Percentiles rank a stretch among this genome's conserved stretches.
These are phyloP conservation scores for Helichrysum umbraculigerum DNA, from an alignment of 129 eudicot species.

Conservation along the genomic window DNA sequence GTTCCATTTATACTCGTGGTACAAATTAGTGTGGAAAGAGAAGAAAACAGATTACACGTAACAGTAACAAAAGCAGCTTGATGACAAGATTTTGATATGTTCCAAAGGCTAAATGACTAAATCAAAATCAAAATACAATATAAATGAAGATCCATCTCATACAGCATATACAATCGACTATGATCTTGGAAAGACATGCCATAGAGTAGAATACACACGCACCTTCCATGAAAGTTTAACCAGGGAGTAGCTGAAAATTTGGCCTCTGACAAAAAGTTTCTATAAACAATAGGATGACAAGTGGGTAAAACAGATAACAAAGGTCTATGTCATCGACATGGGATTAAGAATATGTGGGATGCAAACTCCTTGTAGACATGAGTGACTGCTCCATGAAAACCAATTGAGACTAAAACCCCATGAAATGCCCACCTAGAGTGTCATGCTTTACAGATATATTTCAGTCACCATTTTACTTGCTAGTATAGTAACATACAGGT, in stretches of 20 bases:
- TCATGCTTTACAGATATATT: neutral
- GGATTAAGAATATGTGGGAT: too few species aligned
- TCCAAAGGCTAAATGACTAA: neutral
- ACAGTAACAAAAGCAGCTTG: neutral
- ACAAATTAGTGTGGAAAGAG: neutral
- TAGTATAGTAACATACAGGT: neutral
- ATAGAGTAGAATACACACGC: neutral
- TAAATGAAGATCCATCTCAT: neutral
- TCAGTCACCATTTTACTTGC: conserved; percentile 2
- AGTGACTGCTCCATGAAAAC: too few species aligned
- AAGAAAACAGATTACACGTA: neutral
- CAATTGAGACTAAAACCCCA: too few species aligned
- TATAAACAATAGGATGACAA: too few species aligned
- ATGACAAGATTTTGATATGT: neutral
- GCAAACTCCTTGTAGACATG: too few species aligned
- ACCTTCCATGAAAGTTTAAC: neutral
- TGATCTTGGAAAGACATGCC: neutral
- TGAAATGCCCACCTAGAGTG: neutral
- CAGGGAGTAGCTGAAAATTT: neutral
- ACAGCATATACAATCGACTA: neutral
- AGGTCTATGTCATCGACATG: too few species aligned
- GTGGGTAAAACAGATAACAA: too few species aligned
- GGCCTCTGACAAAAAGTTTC: neutral
- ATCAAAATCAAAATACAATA: neutral
- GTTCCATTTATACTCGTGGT: neutral